Base-by-base conservation (phyloP, 768 basidiomycete genomes). In the Russula earlei region DNA sequence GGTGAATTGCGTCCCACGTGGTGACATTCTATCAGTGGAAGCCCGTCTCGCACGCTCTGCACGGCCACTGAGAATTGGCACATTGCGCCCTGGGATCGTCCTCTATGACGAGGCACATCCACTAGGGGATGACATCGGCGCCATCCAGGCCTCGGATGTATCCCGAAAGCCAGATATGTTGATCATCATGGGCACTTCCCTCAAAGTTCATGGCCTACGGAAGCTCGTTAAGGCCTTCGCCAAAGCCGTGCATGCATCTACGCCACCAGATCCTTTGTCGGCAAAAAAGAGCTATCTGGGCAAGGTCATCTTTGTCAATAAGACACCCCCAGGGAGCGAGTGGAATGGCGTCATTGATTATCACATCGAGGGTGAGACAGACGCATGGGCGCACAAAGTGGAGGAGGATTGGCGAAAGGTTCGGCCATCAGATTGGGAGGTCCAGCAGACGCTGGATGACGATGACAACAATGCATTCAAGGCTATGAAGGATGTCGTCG, bases 71-170 rank as follows among this genome's bases (percentile, higher is more conserved):
- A 82, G 80, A 56, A 75, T 92, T 41, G 94, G 95, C 15, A 82
- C 76, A n/a, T 81, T 99, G 12, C 85, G 95, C 11, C 95, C 95
- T 6, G 85, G 88, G 7, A 91, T 99, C 55, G 91, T 97, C 12
- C 77, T 99, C 2, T 99, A 99, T 68, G 91, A 94, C 66, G 95
- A 99, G 69, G 77, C 87, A 0, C 91, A 93, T 70, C 95, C 90
- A 9, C 76, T 90, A 27, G 91, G 91, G 2, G 93, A 97, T 60
- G 88, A 93, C 42, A 97, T 99, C 62, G 93, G 90, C 36, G 67
- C 70, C 41, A 85, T 96, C 1, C 87, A 93, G 62, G 73, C 80
- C 4, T 72, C 78, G 15, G 95, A 99, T 67, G 67, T 96, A 5
- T 69, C 74, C 15, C 82, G 83, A 50, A 85, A 81, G 65, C 95